A percentile compares a stretch with the other conserved stretches of the same genome.
Conservation (phyloP, 2,329 filamentous ascomycete species). For the Hirsutella thompsonii region DNA sequence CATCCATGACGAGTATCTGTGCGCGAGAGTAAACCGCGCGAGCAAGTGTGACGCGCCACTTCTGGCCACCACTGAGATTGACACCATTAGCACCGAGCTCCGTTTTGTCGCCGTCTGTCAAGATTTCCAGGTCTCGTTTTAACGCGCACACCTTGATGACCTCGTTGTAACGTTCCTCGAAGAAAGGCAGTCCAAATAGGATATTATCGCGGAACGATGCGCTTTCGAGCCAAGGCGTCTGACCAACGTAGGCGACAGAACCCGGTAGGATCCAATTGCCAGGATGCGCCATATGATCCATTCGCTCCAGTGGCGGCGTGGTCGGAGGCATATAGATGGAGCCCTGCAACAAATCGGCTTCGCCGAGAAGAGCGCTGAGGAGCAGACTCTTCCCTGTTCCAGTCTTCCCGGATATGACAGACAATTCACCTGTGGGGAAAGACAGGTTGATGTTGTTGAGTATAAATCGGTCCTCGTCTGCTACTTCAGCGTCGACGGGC, state of each 20-base stretch:
- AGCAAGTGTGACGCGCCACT: conserved; percentile 71
- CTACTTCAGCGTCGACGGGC: conserved; percentile 51
- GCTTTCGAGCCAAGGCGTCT: conserved; percentile 80
- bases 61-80: conserved; percentile 72
- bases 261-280: conserved; percentile 57
- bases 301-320: conserved; percentile 37
- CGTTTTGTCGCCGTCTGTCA: conserved; percentile 64
- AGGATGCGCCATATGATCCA: conserved; percentile 48
- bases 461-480: conserved; percentile 48
- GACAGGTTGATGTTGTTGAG: conserved; percentile 50
- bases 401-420: conserved; percentile 64
- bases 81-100: conserved; percentile 79
- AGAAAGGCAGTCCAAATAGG: conserved; percentile 59
- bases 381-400: conserved; percentile 68
- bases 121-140: conserved; percentile 62
- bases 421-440: conserved; percentile 58
- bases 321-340: conserved; percentile 41
- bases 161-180: conserved; percentile 55
- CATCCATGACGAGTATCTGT: conserved; percentile 65
- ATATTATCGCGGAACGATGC: conserved; percentile 69
- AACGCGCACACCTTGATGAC: conserved; percentile 63
- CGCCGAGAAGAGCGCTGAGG: conserved; percentile 60
- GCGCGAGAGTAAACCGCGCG: conserved; percentile 69
- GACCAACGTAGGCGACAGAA: conserved; percentile 62
- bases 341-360: conserved; percentile 56